A percentile compares a stretch with the other conserved stretches of the same genome.
These are phyloP conservation scores for Candida succiphila DNA, from an alignment of 805 yeast species.

Conservation along the genomic window DNA sequence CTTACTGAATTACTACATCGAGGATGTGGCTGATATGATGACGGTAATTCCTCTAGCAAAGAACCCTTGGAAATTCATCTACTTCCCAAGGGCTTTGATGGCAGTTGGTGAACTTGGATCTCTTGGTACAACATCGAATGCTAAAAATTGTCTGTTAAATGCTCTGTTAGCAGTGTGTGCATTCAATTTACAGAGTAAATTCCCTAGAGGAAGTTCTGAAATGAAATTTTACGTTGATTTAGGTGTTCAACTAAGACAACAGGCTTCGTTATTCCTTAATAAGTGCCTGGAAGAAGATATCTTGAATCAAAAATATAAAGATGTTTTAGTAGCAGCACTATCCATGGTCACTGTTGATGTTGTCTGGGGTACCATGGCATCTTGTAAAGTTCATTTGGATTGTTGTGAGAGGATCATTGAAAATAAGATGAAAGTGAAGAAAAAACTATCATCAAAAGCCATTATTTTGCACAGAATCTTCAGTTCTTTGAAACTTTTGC, in stretches of 20 bases:
- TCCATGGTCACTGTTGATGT: constrained; percentile 85
- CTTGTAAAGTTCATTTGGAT: constrained; percentile 64
- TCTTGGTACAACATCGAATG: constrained; percentile 62
- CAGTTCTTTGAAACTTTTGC: constrained; percentile 63
- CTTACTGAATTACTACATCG: constrained; percentile 59
- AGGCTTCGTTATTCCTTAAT: constrained; percentile 61
- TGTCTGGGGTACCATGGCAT: constrained; percentile 87
- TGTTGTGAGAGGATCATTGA: constrained; percentile 71
- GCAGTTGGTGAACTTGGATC: constrained; percentile 78
- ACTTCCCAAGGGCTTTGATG: constrained; percentile 71
- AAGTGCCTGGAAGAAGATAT: constrained; percentile 44
- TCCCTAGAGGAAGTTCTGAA: constrained; percentile 53
- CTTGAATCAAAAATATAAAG: constrained; percentile 64
- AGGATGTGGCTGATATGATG: constrained; percentile 69
- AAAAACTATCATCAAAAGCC: constrained; percentile 66
- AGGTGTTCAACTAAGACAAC: constrained; percentile 66
- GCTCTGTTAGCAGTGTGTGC: constrained; percentile 78
- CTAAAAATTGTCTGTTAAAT: constrained; percentile 68
- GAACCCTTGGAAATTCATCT: constrained; percentile 85
- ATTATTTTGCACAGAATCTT: constrained; percentile 68
- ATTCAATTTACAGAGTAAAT: constrained; percentile 67
- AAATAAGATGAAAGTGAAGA: constrained; percentile 55
- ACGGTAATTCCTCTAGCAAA: constrained; percentile 56
- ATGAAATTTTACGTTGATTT: constrained; percentile 62
- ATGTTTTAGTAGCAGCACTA: constrained; percentile 70